phyloP scores from a whole-genome alignment of 352 stramenopile species.

The Pythium myriotylum region DNA sequence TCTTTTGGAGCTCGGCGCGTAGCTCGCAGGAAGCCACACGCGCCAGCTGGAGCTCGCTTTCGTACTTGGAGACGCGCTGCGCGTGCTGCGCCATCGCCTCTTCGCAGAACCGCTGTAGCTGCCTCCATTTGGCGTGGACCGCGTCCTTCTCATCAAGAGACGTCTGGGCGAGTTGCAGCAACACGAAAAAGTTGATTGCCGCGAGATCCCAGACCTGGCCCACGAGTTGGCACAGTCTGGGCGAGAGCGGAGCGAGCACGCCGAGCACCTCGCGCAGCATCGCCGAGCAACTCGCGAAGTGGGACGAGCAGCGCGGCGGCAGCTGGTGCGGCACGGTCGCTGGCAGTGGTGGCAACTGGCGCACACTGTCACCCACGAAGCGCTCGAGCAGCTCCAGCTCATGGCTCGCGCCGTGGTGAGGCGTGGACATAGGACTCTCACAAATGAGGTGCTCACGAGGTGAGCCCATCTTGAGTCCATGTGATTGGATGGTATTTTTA shows the following conservation, averaged over 20 bases:
- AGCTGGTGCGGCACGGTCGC: slow-evolving; percentile 30
- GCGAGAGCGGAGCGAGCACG: slow-evolving; percentile 49
- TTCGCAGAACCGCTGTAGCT: slow-evolving; percentile 36
- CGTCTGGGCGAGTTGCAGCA: slow-evolving; percentile 51
- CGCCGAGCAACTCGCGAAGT: slow-evolving; percentile 50
- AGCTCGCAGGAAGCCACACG: slow-evolving; percentile 41
- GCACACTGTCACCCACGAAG: slow-evolving; percentile 56
- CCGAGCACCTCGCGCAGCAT: slow-evolving; percentile 57
- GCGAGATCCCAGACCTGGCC: slow-evolving; percentile 67
- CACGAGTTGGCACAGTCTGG: slow-evolving; percentile 46
- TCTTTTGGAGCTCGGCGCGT: slow-evolving; percentile 58
- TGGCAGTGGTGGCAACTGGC: slow-evolving; percentile 48
- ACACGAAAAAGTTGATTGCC: slow-evolving; percentile 65
- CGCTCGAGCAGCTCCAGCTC: slow-evolving; percentile 61
- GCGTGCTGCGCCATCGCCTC: slow-evolving; percentile 38
- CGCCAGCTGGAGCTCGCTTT: slow-evolving; percentile 41
- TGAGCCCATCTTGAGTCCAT: background rate
- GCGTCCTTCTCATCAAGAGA: slow-evolving; percentile 39
- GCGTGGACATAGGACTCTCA: background rate
- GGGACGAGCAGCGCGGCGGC: slow-evolving; percentile 41
- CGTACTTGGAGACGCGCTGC: slow-evolving; percentile 32
- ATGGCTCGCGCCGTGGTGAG: slow-evolving; percentile 35
- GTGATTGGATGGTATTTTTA: slow-evolving; percentile 21
- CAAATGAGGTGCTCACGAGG: too few relatives aligned
- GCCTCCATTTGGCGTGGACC: slow-evolving; percentile 32